These are phyloP conservation scores for Arctium lappa DNA, from an alignment of 129 eudicot species.

Conservation along the genomic window DNA sequence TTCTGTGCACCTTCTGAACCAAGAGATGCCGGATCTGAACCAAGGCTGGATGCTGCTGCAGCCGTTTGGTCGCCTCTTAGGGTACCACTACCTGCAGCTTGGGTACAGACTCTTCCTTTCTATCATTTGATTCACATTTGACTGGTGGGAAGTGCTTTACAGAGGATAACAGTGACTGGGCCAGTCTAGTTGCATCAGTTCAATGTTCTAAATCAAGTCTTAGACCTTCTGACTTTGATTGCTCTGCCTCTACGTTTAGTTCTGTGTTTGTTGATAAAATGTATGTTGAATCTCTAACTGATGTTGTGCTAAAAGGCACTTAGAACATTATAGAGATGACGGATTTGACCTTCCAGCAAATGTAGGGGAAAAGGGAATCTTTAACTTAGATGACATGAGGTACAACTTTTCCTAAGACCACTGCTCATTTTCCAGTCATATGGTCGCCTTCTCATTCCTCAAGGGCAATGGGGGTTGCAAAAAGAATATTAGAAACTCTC, in stretches of 20 bases:
- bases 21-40: constrained; percentile 18
- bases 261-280: constrained; percentile 5
- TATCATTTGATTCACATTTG: constrained; percentile 15
- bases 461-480: too few relatives aligned
- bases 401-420: too few relatives aligned
- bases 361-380: too few relatives aligned
- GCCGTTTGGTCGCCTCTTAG: constrained; percentile 31
- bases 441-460: too few relatives aligned
- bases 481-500: too few relatives aligned
- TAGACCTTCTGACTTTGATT: constrained; percentile 25
- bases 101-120: constrained; percentile 19
- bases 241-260: constrained; percentile 19
- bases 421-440: too few relatives aligned
- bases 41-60: constrained; percentile 22
- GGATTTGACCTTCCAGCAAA: too few relatives aligned
- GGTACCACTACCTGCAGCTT: constrained; percentile 11
- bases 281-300: too few relatives aligned
- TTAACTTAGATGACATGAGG: too few relatives aligned
- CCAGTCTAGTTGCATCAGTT: constrained; percentile 27
- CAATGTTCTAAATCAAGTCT: constrained; percentile 16
- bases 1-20: too few relatives aligned
- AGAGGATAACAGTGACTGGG: constrained; percentile 23
- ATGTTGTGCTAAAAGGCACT: too few relatives aligned
- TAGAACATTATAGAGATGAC: too few relatives aligned
- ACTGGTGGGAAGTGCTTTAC: constrained; percentile 11